Evolutionary conservation across 1,284 basidiomycete species (phyloP), one percentile per base, ranked within the genome.

Genomic region (Phellopilus nigrolimitatus): DNA sequence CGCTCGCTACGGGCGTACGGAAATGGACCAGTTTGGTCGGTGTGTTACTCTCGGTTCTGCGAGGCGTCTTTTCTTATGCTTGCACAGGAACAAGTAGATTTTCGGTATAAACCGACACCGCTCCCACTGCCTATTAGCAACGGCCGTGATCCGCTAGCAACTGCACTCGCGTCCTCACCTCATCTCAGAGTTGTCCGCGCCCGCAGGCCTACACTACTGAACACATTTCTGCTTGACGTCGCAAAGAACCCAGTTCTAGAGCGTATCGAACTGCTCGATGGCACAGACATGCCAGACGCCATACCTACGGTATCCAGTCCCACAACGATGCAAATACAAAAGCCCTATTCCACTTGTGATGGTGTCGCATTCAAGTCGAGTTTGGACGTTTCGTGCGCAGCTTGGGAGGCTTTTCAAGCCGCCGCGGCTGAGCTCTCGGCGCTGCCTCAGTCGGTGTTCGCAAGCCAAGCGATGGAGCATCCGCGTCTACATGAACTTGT

Each of bases 191-290:
- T 65, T 0, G 66, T 79, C 49, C 64, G 68, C 30, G 73, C 77
- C 0, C 66, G 70, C 37, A 62, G 75, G 2, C 77, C 77, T 0
- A 67, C 68, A 1, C 61, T 76, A 0, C 79, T 78, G 76, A 79
- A 73, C 59, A 64, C 68, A 17, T 56, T 71, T 21, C 64, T 79
- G 49, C 66, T 75, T 47, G 50, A 66, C 31, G 63, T 78, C n/a
- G 70, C 72, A 22, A 34, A 59, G 7, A 78, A 78, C 54, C 66
- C 68, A 0, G 45, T 57, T 3, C 62, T 79, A 31, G 64, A 76
- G 49, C 66, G 68, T 43, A 68, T 78, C 49, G 63, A 71, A 13
- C 63, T 77, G 7, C 65, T 66, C 19, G 63, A 66, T 15, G 64
- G 64, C 45, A 57, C 56, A 9, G 51, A 19, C 8, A 13, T 37